Conservation (phyloP, 768 basidiomycete genomes). For the Jaapia argillacea region DNA sequence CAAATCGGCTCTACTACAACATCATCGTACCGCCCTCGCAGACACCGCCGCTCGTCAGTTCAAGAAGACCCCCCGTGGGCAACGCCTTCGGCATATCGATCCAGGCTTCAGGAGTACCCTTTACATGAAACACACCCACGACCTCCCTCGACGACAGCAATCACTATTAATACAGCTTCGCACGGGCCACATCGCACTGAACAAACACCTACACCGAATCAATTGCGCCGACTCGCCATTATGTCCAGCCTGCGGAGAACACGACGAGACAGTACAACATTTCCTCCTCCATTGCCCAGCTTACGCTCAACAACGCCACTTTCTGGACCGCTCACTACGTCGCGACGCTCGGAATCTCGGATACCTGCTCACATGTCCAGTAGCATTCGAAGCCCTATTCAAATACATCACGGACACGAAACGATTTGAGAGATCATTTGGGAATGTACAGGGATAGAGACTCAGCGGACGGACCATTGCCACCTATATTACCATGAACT, state of each 20-base stretch:
- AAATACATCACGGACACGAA: background rate
- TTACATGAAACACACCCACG: conserved; percentile 1
- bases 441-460: no score
- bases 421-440: background rate
- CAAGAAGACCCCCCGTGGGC: background rate
- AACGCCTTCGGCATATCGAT: background rate
- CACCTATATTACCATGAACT: no score
- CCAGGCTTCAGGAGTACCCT: background rate
- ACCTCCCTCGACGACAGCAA: conserved; percentile 8
- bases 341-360: background rate
- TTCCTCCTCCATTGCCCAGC: conserved; percentile 19
- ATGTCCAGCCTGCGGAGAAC: conserved; percentile 16
- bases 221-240: conserved; percentile 12
- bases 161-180: conserved; percentile 21
- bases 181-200: conserved; percentile 20
- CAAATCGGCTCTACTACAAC: background rate
- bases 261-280: conserved; percentile 20
- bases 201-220: conserved; percentile 20
- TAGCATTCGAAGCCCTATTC: background rate
- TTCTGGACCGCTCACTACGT: background rate
- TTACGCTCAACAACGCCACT: conserved; percentile 5
- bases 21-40: background rate
- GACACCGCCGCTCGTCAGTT: background rate
- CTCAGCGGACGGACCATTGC: no score
- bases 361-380: background rate